phyloP scores from a whole-genome alignment of 257 asterid species.

The Coffea eugenioides region DNA sequence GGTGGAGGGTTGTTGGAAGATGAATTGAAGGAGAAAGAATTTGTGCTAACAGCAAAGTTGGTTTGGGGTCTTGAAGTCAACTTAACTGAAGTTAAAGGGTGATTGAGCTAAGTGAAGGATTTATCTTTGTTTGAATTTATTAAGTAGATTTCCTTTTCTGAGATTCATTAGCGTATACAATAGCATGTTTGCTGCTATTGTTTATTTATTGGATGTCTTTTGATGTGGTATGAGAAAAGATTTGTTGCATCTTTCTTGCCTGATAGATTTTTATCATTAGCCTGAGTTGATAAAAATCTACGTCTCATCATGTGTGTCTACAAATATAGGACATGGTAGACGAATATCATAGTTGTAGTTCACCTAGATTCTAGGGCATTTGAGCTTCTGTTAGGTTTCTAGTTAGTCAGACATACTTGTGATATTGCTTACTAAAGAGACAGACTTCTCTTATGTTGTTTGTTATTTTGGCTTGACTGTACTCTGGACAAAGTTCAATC shows the following conservation, averaged over 20 bases:
- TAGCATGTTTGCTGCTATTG: not conserved
- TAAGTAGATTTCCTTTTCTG: not conserved
- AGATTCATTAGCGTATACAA: not conserved
- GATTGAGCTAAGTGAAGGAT: not conserved
- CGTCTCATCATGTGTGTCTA: not conserved
- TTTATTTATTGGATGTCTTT: not conserved
- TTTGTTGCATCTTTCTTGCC: not conserved
- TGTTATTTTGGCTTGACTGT: not conserved
- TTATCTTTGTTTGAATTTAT: not conserved
- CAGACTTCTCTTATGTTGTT: not conserved
- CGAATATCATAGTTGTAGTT: not conserved
- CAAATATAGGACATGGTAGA: not conserved
- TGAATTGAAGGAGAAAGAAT: not conserved
- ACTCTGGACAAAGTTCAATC: not conserved
- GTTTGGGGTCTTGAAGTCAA: not conserved
- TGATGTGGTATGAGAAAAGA: not conserved
- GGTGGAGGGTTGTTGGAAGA: not conserved
- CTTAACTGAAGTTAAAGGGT: constrained; percentile 2
- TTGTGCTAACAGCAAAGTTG: not conserved
- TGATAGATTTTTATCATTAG: not conserved
- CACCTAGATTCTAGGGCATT: not conserved
- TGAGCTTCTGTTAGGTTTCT: not conserved
- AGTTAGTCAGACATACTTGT: not conserved
- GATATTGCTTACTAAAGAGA: not conserved
- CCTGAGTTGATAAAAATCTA: not conserved